Percentiles rank a stretch among this genome's conserved stretches.
These are phyloP conservation scores for Candida quercuum DNA, from an alignment of 805 yeast species.

Conservation along the genomic window DNA sequence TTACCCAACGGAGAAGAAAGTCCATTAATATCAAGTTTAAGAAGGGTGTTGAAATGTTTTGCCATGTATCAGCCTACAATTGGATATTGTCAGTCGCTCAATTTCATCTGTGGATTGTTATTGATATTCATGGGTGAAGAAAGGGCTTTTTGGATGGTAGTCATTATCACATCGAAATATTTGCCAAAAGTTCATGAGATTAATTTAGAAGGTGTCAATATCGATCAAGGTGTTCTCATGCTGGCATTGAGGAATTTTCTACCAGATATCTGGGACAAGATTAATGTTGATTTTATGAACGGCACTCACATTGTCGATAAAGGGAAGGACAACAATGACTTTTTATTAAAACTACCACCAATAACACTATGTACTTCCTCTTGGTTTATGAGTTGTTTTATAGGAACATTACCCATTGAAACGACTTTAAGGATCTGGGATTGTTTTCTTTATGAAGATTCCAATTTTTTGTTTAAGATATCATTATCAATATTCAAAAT, in stretches of 20 bases:
- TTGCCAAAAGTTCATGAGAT: constrained; percentile 90
- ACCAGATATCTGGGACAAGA: constrained; percentile 71
- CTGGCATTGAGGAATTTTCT: constrained; percentile 77
- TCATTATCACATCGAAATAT: constrained; percentile 77
- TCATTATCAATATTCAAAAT: constrained; percentile 75
- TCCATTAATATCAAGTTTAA: constrained; percentile 59
- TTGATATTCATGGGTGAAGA: constrained; percentile 87
- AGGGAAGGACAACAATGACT: constrained; percentile 28
- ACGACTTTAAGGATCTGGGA: constrained; percentile 91
- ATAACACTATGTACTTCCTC: constrained; percentile 89
- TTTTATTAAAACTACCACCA: constrained; percentile 78
- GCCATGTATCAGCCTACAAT: constrained; percentile 82
- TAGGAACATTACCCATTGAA: constrained; percentile 86
- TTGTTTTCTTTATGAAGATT: constrained; percentile 86
- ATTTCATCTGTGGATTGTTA: constrained; percentile 84
- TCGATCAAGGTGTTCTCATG: constrained; percentile 93
- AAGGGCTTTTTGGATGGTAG: constrained; percentile 92
- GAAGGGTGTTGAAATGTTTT: constrained; percentile 81
- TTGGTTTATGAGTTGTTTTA: constrained; percentile 98
- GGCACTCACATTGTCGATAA: constrained; percentile 25
- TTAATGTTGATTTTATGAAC: constrained; percentile 29
- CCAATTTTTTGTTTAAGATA: constrained; percentile 77
- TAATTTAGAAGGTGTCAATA: constrained; percentile 87
- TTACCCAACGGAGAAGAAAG: constrained; percentile 27
- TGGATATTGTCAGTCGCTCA: constrained; percentile 94